phyloP scores from a whole-genome alignment of 345 rosid species.

The Moricandia arvensis region DNA sequence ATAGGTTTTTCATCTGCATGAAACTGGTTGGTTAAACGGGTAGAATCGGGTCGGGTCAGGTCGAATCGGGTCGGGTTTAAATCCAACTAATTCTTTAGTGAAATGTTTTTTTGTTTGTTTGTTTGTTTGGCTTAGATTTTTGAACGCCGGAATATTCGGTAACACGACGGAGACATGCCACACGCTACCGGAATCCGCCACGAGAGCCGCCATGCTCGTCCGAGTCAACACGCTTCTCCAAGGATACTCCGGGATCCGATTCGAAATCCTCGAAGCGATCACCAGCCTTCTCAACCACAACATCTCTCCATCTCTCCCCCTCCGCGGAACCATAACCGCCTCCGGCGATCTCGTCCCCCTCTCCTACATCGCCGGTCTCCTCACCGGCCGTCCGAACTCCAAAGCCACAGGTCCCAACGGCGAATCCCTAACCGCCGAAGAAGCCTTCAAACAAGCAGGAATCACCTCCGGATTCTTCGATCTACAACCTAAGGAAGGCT shows the following conservation, averaged over 20 bases:
- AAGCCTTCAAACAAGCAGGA: slow-evolving; percentile 56
- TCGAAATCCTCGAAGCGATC: slow-evolving; percentile 74
- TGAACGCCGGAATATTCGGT: slow-evolving; percentile 75
- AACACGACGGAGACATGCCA: slow-evolving; percentile 57
- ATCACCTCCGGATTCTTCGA: slow-evolving; percentile 53
- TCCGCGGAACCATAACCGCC: slow-evolving; percentile 69
- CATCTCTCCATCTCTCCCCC: slow-evolving; percentile 69
- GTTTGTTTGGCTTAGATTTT: slow-evolving; percentile 42
- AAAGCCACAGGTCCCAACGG: slow-evolving; percentile 58
- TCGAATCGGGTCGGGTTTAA: background rate
- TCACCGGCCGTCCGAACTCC: slow-evolving; percentile 66
- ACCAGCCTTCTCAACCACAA: slow-evolving; percentile 54
- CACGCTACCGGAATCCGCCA: slow-evolving; percentile 53
- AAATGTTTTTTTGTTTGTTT: background rate
- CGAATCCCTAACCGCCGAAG: slow-evolving; percentile 33
- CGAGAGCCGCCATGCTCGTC: slow-evolving; percentile 78
- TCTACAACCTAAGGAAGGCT: slow-evolving; percentile 72
- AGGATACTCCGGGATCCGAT: slow-evolving; percentile 72
- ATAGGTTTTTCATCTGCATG: slow-evolving; percentile 24
- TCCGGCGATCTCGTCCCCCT: slow-evolving; percentile 78
- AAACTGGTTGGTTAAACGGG: background rate
- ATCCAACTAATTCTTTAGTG: background rate
- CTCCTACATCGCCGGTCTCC: slow-evolving; percentile 64
- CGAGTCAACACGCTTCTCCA: slow-evolving; percentile 71
- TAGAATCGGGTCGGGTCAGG: background rate